These are phyloP conservation scores for Vanilla planifolia DNA, from an alignment of 106 monocot genomes.

Conservation along the genomic window DNA sequence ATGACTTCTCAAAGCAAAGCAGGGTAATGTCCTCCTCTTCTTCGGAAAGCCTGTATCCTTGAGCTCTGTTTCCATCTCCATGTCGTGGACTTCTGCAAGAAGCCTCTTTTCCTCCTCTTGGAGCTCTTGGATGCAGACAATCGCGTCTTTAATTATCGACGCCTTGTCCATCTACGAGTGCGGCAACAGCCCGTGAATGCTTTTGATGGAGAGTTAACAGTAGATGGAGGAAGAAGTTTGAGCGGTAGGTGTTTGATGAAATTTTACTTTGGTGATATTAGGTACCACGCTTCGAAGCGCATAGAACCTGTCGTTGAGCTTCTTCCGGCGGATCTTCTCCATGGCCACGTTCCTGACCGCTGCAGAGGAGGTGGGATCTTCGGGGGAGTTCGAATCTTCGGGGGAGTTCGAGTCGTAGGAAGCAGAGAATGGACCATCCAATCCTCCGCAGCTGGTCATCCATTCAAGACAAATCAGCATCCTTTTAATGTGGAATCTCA, in stretches of 20 bases:
- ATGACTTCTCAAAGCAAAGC: not conserved
- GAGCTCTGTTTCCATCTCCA: conserved; percentile 7
- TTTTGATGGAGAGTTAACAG: not conserved
- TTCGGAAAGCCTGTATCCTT: too few species aligned
- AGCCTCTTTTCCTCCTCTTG: conserved; percentile 56
- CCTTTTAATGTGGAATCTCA: too few species aligned
- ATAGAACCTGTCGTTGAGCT: conserved; percentile 64
- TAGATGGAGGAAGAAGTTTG: too few species aligned
- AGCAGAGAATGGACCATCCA: conserved; percentile 12
- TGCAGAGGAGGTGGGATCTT: not conserved
- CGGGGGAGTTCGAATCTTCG: too few species aligned
- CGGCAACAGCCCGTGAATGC: too few species aligned
- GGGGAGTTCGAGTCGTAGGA: conserved; percentile 36
- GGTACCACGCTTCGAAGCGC: conserved; percentile 68
- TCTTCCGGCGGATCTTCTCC: conserved; percentile 59
- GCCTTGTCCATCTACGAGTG: conserved; percentile 88
- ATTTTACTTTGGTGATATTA: conserved; percentile 72
- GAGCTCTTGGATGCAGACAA: conserved; percentile 52
- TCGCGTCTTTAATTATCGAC: conserved; percentile 72
- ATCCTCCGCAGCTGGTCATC: conserved; percentile 1
- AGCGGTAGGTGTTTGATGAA: too few species aligned
- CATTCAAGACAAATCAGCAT: not conserved
- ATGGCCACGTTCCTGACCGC: conserved; percentile 34
- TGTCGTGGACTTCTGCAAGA: conserved; percentile 17
- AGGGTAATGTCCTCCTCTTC: not conserved